phyloP scores from a whole-genome alignment of 805 yeast species.

The Saccharomycopsis microspora region DNA sequence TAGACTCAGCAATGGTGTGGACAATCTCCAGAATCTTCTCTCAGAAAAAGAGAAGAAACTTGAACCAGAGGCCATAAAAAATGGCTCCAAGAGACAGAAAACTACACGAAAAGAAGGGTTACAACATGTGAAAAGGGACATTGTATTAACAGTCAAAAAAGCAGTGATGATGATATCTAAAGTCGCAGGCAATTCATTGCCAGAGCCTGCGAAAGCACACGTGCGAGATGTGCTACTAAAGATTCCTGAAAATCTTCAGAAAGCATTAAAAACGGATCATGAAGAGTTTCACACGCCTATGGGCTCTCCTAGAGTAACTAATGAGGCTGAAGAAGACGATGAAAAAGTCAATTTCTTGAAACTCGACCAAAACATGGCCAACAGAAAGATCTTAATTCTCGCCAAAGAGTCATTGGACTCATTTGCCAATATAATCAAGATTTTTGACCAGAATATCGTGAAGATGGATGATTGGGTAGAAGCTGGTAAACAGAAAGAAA shows the following conservation, averaged over 20 bases:
- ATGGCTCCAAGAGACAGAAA: background rate
- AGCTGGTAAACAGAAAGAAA: slow-evolving; percentile 9
- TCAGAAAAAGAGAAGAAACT: slow-evolving; percentile 31
- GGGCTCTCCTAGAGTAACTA: background rate
- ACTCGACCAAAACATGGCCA: slow-evolving; percentile 24
- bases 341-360: slow-evolving; percentile 16
- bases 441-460: slow-evolving; percentile 74
- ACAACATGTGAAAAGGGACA: slow-evolving; percentile 59
- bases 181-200: slow-evolving; percentile 64
- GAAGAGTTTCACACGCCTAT: background rate
- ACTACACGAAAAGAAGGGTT: slow-evolving; percentile 15
- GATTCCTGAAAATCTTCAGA: slow-evolving; percentile 67
- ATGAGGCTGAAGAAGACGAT: background rate
- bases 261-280: slow-evolving; percentile 17
- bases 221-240: slow-evolving; percentile 70
- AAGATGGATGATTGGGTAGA: slow-evolving; percentile 78
- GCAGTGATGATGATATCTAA: slow-evolving; percentile 79
- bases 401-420: slow-evolving; percentile 87
- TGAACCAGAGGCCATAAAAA: slow-evolving; percentile 11
- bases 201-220: slow-evolving; percentile 68
- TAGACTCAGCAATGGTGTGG: slow-evolving; percentile 58
- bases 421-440: slow-evolving; percentile 71
- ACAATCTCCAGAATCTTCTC: slow-evolving; percentile 45
- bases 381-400: slow-evolving; percentile 64
- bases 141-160: slow-evolving; percentile 79